Conservation (phyloP, 2,329 filamentous ascomycete species). For the Claviceps cyperi region DNA sequence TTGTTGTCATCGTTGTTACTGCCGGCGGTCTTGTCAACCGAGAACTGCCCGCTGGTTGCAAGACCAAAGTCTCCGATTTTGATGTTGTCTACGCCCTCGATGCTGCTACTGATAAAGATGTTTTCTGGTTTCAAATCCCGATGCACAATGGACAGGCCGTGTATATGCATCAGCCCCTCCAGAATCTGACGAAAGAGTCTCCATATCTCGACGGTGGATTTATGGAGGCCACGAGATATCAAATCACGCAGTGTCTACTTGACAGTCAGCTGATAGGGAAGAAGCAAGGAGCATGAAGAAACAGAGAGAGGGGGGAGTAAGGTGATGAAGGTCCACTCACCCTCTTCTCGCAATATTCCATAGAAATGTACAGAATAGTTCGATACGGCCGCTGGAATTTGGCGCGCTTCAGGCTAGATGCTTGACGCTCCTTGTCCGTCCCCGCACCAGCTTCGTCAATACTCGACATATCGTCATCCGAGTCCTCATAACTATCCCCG, state of each 20-base stretch:
- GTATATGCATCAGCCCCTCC: constrained; percentile 81
- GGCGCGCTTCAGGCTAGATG: constrained; percentile 16
- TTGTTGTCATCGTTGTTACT: neutral
- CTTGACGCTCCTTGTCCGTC: constrained; percentile 17
- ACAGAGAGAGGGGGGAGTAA: neutral
- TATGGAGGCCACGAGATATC: constrained; percentile 60
- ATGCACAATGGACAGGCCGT: constrained; percentile 82
- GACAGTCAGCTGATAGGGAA: neutral
- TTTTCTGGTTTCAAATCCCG: constrained; percentile 96
- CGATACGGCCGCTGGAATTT: constrained; percentile 39
- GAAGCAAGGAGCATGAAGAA: neutral
- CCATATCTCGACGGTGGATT: constrained; percentile 70
- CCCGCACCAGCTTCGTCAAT: constrained; percentile 17
- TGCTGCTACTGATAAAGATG: constrained; percentile 62
- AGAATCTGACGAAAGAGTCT: constrained; percentile 80
- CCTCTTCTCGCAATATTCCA: constrained; percentile 95
- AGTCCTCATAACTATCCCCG: constrained; percentile 31
- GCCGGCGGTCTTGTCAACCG: constrained; percentile 37
- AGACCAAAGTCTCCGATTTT: constrained; percentile 96
- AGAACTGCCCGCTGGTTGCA: constrained; percentile 74
- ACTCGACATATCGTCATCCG: constrained; percentile 28
- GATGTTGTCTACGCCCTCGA: constrained; percentile 70
- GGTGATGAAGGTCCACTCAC: constrained; percentile 26
- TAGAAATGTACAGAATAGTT: constrained; percentile 87
- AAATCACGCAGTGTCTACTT: constrained; percentile 66